A percentile compares a stretch with the other conserved stretches of the same genome.
phyloP scores from a whole-genome alignment of 768 basidiomycete species.

The Artomyces pyxidatus region DNA sequence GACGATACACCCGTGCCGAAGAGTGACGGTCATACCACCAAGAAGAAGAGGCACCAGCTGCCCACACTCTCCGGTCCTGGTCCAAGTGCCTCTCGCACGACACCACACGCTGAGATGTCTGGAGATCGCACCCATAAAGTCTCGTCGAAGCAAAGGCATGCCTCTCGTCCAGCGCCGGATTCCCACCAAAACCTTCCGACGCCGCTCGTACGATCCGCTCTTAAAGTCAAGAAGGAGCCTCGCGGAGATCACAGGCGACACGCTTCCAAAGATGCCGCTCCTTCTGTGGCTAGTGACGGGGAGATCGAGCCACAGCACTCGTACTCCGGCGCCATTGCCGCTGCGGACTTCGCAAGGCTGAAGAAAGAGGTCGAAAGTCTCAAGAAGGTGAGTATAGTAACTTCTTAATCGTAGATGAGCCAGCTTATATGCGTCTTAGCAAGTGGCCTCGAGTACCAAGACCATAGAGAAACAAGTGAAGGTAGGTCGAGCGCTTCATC shows the following conservation, averaged over 20 bases:
- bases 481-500: slow-evolving; percentile 25
- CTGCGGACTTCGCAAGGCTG: slow-evolving; percentile 44
- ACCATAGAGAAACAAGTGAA: slow-evolving; percentile 46
- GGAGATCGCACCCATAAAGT: background rate
- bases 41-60: slow-evolving; percentile 5
- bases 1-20: slow-evolving; percentile 4
- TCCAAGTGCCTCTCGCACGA: slow-evolving; percentile 1
- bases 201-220: background rate
- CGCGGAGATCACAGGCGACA: background rate
- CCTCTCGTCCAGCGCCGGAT: background rate
- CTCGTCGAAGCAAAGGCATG: background rate
- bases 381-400: slow-evolving; percentile 31
- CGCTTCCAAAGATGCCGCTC: background rate
- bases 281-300: slow-evolving; percentile 4
- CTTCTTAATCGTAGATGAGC: background rate
- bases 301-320: slow-evolving; percentile 11
- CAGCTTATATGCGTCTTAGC: slow-evolving; percentile 18
- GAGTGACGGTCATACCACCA: slow-evolving; percentile 9
- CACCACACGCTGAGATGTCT: slow-evolving; percentile 3
- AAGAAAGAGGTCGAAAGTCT: slow-evolving; percentile 49
- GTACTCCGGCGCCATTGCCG: slow-evolving; percentile 30
- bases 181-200: background rate
- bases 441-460: slow-evolving; percentile 40
- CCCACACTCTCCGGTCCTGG: background rate
- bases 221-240: background rate